Evolutionary conservation across 495 filamentous ascomycete genomes (phyloP).

Genomic region (Xylaria bambusicola): DNA sequence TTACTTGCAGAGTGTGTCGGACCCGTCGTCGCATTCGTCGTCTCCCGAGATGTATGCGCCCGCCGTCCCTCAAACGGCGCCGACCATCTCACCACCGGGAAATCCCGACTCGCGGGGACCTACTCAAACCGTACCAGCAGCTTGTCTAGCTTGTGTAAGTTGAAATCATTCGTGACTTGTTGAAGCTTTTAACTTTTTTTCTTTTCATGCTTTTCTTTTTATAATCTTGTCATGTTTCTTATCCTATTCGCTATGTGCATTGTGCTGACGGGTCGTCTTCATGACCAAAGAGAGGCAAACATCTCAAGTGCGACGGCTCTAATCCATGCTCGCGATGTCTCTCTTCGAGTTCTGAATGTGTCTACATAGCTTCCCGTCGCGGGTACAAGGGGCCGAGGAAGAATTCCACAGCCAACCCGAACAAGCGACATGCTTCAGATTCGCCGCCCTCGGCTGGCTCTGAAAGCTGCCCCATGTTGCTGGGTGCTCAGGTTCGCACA

Average conservation of each 20-base stretch:
- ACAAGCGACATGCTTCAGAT: conserved; percentile 53
- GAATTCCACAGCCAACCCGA: conserved; percentile 46
- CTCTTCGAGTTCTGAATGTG: conserved; percentile 43
- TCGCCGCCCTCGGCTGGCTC: conserved; percentile 39
- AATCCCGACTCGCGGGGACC: conserved; percentile 32
- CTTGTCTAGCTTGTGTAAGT: conserved; percentile 53
- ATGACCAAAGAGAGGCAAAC: conserved; percentile 45
- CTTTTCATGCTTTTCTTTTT: not conserved
- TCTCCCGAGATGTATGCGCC: conserved; percentile 19
- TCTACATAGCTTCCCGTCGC: conserved; percentile 53
- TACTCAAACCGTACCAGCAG: conserved; percentile 46
- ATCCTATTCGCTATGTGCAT: too few relatives aligned
- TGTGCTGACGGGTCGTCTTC: conserved; percentile 20
- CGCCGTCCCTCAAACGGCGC: conserved; percentile 22
- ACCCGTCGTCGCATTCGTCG: conserved; percentile 16
- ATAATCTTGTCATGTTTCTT: not conserved
- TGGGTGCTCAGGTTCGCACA: conserved; percentile 35
- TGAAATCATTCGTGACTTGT: not conserved
- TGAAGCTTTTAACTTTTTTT: not conserved
- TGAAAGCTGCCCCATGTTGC: conserved; percentile 50
- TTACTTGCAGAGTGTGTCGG: conserved; percentile 6
- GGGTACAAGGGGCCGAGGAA: conserved; percentile 53
- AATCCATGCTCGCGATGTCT: conserved; percentile 49
- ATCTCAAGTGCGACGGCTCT: conserved; percentile 53
- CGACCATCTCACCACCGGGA: conserved; percentile 23